A percentile compares a stretch with the other conserved stretches of the same genome.
phyloP scores from a whole-genome alignment of 2,329 filamentous ascomycete genomes.

The Cladosporium sp. region DNA sequence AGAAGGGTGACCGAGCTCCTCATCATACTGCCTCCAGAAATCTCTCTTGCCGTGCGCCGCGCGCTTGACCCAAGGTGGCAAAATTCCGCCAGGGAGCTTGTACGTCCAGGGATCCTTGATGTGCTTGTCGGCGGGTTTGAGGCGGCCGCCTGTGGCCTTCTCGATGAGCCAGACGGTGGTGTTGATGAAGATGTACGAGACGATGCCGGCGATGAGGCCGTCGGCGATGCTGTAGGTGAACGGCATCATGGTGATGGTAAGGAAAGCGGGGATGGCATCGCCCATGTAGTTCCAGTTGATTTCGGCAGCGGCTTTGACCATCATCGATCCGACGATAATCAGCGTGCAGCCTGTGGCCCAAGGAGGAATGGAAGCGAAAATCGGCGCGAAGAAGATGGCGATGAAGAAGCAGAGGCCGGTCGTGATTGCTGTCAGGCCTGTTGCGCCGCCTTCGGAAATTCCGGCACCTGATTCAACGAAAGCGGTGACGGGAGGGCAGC shows the following conservation, averaged over 20 bases:
- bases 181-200: conserved; percentile 74
- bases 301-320: conserved; percentile 71
- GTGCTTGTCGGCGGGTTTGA: conserved; percentile 70
- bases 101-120: conserved; percentile 78
- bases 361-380: conserved; percentile 82
- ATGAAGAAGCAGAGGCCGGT: conserved; percentile 82
- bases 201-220: conserved; percentile 75
- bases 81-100: conserved; percentile 67
- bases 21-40: conserved; percentile 57
- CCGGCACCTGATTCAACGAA: conserved; percentile 88
- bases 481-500: conserved; percentile 75
- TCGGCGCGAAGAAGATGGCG: conserved; percentile 82
- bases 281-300: conserved; percentile 89
- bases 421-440: conserved; percentile 75
- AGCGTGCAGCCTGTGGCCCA: conserved; percentile 90
- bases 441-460: conserved; percentile 81
- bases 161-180: conserved; percentile 65
- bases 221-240: conserved; percentile 88
- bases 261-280: conserved; percentile 77
- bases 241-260: conserved; percentile 81
- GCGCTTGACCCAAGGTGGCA: conserved; percentile 70
- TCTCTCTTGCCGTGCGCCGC: conserved; percentile 63
- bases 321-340: conserved; percentile 81
- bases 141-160: conserved; percentile 60
- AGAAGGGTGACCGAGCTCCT: conserved; percentile 9